Base-by-base conservation (phyloP, 2,329 filamentous ascomycete genomes). In the Cladosporium sp. region DNA sequence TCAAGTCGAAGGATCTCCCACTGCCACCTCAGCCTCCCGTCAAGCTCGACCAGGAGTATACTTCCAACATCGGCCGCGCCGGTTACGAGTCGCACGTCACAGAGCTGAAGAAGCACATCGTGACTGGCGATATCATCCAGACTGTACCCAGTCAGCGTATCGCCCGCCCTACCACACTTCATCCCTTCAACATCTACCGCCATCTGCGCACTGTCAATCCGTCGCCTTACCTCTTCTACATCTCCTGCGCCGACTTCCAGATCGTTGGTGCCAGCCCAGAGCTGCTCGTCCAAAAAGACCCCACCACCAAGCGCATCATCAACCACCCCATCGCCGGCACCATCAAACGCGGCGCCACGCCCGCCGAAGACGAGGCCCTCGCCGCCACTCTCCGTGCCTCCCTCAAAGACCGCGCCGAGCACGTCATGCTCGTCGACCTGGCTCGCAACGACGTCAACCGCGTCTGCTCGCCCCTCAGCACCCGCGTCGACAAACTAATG, bases 101-200 rank as follows among this genome's bases (percentile, higher is more conserved):
- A 22, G 80, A 77, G 49, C 81, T 99, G 61, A 97, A 97, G 80
- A 82, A 91, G 75, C 93, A 97, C 79, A 97, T 99, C 67, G 83
- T 85, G 67, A 83, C 84, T 63, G 94, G 94, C 66, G 92, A 97
- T 78, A 97, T 99, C 72, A 97, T 99, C 76, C 94, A 99, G 74
- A 91, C 92, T 0, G 94, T 99, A 15, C 94, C 94, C 1, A 97
- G 92, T 42, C 94, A 99, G 76, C 86, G 94, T 55, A 90, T 97
- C 71, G 88, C 92, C 7, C 85, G 93, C 28, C 92, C 92, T 14
- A 99, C 94, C 2, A 86, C 85, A 58, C 80, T 99, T 43, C 94
- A 99, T 74, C 93, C 94, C 0, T 99, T 97, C 82, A 99, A 97
- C 79, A 90, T 99, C 69, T 99, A 97, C 81, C 87, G 93, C 57